Evolutionary conservation across 192 early-diverging fungal species (phyloP), one percentile per base, ranked within the genome.

Genomic region (Coemansia sp.): DNA sequence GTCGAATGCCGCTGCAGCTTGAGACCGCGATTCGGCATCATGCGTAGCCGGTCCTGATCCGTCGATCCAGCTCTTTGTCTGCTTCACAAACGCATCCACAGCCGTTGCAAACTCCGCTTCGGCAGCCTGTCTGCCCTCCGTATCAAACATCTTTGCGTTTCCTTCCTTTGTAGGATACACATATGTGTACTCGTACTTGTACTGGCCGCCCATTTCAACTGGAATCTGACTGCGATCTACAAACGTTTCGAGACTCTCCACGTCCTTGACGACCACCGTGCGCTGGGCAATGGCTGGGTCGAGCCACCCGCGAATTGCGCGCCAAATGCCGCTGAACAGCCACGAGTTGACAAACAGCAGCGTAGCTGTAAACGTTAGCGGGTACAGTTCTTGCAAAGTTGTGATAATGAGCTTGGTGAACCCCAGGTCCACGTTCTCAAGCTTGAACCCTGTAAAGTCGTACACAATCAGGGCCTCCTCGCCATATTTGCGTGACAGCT

Each of bases 271-370:
- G 32, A 96, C 90, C 2, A 73, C 51, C 56, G 94, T 88, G 66
- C 95, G 94, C 57, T 83, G 77, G 27, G 86, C 92, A 3, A 95
- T 90, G 21, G 89, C 85, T 6, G 94, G 92, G 60, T 96, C 94
- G 10, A 96, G 70, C 63, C 89, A 84, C 11, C 91, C 88, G 24
- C 84, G 82, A 55, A 97, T 88, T 55, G 95, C 59, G 32, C 75
- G 84, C 93, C 94, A 97, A 24, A 92, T 25, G 21, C 89, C 90
- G 39, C 85, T 80, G 59, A 96, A 96, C 53, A 95, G 82, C 90
- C 93, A 97, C 39, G 94, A 94, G 14, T 92, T 90, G 56, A 88
- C 87, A 57, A 90, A 88, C 24, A 95, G 75, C 35, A 94, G 76
- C n/a, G 84, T 87, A 0, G 76, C 69, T 23, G 85, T 88, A 5